Evolutionary conservation across 257 asterid species (phyloP).

Genomic region (Verbena officinalis): DNA sequence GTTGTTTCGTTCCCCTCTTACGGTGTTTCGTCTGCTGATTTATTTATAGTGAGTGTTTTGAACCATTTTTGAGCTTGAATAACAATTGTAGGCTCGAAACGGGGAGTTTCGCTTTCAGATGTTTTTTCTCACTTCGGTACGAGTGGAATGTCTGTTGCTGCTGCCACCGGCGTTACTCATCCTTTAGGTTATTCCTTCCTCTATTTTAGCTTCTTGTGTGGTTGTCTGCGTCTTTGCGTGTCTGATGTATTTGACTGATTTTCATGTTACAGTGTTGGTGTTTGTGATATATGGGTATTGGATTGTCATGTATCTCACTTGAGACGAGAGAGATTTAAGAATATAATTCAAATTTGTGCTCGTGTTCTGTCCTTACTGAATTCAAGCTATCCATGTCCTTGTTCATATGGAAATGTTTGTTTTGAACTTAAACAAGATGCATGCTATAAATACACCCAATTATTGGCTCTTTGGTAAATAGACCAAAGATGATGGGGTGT

Average conservation of each 20-base stretch:
- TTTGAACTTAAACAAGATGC: slow-evolving; percentile 14
- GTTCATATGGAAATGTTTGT: background rate
- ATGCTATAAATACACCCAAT: background rate
- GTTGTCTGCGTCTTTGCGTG: background rate
- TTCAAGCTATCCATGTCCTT: slow-evolving; percentile 18
- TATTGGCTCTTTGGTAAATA: background rate
- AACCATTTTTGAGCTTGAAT: slow-evolving; percentile 18
- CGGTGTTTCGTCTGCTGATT: background rate
- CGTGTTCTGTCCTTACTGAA: background rate
- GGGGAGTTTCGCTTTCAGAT: slow-evolving; percentile 62
- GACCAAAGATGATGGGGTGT: slow-evolving; percentile 2
- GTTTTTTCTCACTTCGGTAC: slow-evolving; percentile 76
- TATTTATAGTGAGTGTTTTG: background rate
- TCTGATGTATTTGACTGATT: background rate
- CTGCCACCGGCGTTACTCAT: slow-evolving; percentile 88
- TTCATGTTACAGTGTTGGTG: background rate
- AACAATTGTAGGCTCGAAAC: slow-evolving; percentile 36
- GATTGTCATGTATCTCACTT: slow-evolving; percentile 1
- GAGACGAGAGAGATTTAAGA: background rate
- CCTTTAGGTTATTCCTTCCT: slow-evolving; percentile 66
- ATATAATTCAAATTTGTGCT: background rate
- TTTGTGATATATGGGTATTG: slow-evolving; percentile 2
- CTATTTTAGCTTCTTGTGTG: background rate
- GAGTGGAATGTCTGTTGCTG: slow-evolving; percentile 89
- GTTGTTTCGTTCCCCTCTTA: background rate